Conservation (phyloP, 805 yeast species). For the Millerozyma acaciae region DNA sequence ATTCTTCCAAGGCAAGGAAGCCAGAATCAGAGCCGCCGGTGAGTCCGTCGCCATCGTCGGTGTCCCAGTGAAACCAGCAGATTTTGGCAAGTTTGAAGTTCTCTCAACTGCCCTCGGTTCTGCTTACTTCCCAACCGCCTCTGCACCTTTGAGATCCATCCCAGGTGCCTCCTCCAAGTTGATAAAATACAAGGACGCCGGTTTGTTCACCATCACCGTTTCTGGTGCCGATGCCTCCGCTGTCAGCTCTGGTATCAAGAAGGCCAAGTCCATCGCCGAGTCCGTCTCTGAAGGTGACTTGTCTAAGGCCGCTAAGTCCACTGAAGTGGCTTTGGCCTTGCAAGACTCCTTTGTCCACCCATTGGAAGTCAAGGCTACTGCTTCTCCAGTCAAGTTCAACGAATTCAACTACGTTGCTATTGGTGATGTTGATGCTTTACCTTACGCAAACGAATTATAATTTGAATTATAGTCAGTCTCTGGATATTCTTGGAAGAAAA, state of each 20-base stretch:
- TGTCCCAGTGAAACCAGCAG: slow-evolving; percentile 64
- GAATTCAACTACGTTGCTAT: slow-evolving; percentile 83
- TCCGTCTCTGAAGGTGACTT: slow-evolving; percentile 47
- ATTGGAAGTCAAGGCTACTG: slow-evolving; percentile 26
- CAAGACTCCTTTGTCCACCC: slow-evolving; percentile 35
- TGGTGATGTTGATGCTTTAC: slow-evolving; percentile 83
- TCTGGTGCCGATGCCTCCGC: slow-evolving; percentile 54
- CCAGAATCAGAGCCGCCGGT: slow-evolving; percentile 62
- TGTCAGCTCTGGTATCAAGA: slow-evolving; percentile 59
- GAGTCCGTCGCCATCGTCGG: slow-evolving; percentile 75
- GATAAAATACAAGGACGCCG: slow-evolving; percentile 70
- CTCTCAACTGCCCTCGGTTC: slow-evolving; percentile 66
- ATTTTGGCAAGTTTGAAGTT: slow-evolving; percentile 64
- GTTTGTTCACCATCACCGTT: slow-evolving; percentile 71
- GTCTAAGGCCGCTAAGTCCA: slow-evolving; percentile 45
- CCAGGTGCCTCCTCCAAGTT: slow-evolving; percentile 51
- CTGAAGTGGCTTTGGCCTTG: slow-evolving; percentile 41
- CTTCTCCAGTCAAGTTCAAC: slow-evolving; percentile 42
- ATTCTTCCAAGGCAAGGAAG: slow-evolving; percentile 60
- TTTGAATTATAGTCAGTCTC: too few species aligned
- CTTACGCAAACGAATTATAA: slow-evolving; percentile 85
- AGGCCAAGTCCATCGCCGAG: slow-evolving; percentile 44
- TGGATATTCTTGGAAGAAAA: too few species aligned
- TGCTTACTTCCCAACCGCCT: slow-evolving; percentile 53
- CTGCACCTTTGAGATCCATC: slow-evolving; percentile 46